Conservation (phyloP, 2,329 filamentous ascomycete species). For the Botrytis paeoniae region DNA sequence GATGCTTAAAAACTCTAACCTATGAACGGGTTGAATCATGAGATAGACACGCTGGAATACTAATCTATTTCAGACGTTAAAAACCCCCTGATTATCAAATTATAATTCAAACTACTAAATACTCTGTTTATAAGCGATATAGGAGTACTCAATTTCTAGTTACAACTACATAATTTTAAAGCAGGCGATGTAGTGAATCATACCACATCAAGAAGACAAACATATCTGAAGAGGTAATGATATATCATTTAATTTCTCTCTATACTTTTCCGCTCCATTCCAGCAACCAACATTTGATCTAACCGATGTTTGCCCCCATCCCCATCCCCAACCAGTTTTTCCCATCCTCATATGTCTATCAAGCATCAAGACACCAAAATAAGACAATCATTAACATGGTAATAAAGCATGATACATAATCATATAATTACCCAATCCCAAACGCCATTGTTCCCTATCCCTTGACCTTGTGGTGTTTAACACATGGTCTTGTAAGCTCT, state of each 20-base stretch:
- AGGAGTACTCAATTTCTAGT: neutral
- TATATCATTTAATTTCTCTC: neutral
- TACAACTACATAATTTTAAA: neutral
- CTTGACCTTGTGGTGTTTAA: neutral
- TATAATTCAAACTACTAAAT: neutral
- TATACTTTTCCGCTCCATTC: neutral
- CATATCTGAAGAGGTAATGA: neutral
- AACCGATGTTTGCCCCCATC: neutral
- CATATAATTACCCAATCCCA: neutral
- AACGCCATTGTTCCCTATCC: neutral
- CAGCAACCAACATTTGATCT: neutral
- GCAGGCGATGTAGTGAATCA: neutral
- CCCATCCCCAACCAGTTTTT: neutral
- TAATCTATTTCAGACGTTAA: neutral
- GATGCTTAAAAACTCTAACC: neutral
- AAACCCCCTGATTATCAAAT: neutral
- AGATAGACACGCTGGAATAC: neutral
- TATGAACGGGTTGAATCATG: neutral
- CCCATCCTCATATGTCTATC: neutral
- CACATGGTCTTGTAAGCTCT: slow-evolving; percentile 20
- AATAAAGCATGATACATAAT: slow-evolving; percentile 1
- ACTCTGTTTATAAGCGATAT: neutral
- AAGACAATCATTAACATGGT: slow-evolving; percentile 1
- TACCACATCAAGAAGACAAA: neutral
- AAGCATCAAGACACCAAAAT: neutral